Percentiles rank a stretch among this genome's conserved stretches.
Evolutionary conservation across 2,329 filamentous ascomycete genomes (phyloP).

Genomic region (Pochonia chlamydosporia): DNA sequence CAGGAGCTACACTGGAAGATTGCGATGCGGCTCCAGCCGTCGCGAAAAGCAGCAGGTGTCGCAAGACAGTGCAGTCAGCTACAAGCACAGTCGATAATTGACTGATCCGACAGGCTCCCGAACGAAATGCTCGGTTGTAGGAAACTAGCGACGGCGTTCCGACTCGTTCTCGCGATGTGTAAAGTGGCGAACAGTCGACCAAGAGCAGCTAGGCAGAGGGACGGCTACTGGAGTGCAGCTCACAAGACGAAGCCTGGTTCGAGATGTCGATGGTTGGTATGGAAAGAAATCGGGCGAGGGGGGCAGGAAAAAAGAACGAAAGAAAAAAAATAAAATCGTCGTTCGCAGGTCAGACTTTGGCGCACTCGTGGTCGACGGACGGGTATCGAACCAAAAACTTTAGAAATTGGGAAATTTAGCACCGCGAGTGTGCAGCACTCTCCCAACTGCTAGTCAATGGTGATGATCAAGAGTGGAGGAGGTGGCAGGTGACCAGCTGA

Average conservation of each 20-base stretch:
- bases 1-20: conserved; percentile 1
- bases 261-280: not conserved
- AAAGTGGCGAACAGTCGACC: too few relatives aligned
- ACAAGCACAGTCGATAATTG: conserved; percentile 4
- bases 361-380: not conserved
- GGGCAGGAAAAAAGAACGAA: too few relatives aligned
- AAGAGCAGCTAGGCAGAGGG: too few relatives aligned
- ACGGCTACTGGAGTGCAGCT: too few relatives aligned
- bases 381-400: not conserved
- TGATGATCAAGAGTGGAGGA: not conserved
- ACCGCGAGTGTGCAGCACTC: not conserved
- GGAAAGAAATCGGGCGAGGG: too few relatives aligned
- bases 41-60: conserved; percentile 6
- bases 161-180: too few relatives aligned
- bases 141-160: not conserved
- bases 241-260: too few relatives aligned
- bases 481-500: conserved; percentile 3
- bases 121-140: not conserved
- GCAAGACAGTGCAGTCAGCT: conserved; percentile 1
- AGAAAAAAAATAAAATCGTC: not conserved
- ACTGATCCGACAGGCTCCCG: not conserved
- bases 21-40: conserved; percentile 3
- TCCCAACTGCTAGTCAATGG: not conserved
- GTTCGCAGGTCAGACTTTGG: not conserved
- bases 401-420: not conserved